Base-by-base conservation (phyloP, 345 rosid genomes). In the Pseudoturritis turrita region DNA sequence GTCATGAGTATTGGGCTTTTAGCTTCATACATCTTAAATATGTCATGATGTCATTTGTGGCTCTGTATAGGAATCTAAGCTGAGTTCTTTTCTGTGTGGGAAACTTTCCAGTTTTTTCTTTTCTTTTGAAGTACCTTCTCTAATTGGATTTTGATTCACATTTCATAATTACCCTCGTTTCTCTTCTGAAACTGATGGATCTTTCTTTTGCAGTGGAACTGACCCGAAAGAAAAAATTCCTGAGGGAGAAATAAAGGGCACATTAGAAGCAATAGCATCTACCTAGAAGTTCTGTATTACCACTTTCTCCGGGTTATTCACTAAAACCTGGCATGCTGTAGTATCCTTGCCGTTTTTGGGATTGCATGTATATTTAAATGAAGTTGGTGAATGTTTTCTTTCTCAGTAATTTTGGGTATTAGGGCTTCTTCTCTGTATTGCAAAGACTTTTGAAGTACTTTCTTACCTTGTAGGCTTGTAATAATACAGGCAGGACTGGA, bases 401-500 rank as follows among this genome's bases (percentile, higher is more conserved):
- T 58, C 28, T 21, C 21, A 65, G 62, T 33, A 33, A 6, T 43
- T 50, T 15, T 19, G 8, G 25, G 29, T 7, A 58, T 39, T 58
- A 41, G 28, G 8, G 40, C 43, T 10, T 51, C 63, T 21, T 44
- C 39, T 53, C 26, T 60, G 28, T 21, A 22, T 28, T 28, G 50
- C 47, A 19, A 25, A 15, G 7, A 45, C 28, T 31, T 19, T 46
- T 17, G 39, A 19, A 61, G 21, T 46, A 23, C 4, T 45, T 52
- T 37, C 17, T 49, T 72, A 43, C 60, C 3, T 35, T 72, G 6
- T 43, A 56, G n/a, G n/a, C n/a, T n/a, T n/a, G n/a, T n/a, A n/a
- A 45, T 64, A 57, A 10, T 35, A 39, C 81, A 94, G 98, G 97
- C 86, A 82, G 71, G 89, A 84, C 55, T 94, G 98, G 98, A 89